Evolutionary conservation across 2,329 filamentous ascomycete genomes (phyloP).

Genomic region (Monilinia polystroma): DNA sequence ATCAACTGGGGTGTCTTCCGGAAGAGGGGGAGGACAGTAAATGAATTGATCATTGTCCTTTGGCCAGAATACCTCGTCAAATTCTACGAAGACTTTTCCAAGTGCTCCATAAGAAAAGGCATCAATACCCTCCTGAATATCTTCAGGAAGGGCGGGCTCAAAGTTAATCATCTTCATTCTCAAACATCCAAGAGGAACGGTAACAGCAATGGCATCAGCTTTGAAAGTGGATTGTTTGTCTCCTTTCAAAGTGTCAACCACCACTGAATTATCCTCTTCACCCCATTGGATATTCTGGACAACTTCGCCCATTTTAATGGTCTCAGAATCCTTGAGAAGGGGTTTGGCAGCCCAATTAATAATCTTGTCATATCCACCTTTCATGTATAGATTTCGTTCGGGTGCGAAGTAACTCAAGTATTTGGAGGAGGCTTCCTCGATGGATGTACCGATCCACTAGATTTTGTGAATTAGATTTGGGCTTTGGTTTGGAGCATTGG

Average conservation of each 20-base stretch:
- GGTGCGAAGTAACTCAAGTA: constrained; percentile 47
- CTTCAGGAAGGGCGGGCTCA: constrained; percentile 42
- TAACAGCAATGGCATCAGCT: constrained; percentile 45
- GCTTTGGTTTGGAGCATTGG: not conserved
- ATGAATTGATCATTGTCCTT: constrained; percentile 49
- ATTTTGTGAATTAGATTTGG: constrained; percentile 4
- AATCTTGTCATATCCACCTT: constrained; percentile 47
- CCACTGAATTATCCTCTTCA: constrained; percentile 37
- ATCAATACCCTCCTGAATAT: constrained; percentile 42
- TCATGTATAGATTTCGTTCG: constrained; percentile 48
- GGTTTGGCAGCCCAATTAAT: constrained; percentile 45
- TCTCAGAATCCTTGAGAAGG: constrained; percentile 41
- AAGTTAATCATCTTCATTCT: constrained; percentile 45
- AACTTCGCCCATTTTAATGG: constrained; percentile 42
- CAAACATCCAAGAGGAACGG: constrained; percentile 44
- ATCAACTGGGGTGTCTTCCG: constrained; percentile 38
- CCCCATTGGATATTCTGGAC: constrained; percentile 45
- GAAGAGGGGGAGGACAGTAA: constrained; percentile 44
- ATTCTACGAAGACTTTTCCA: constrained; percentile 47
- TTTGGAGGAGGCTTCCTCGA: constrained; percentile 45
- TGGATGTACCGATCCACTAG: constrained; percentile 45
- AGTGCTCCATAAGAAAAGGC: constrained; percentile 45
- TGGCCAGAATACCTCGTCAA: constrained; percentile 46
- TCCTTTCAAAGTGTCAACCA: constrained; percentile 35
- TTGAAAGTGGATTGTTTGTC: constrained; percentile 35